These are phyloP conservation scores for Trichaptum fuscoviolaceum DNA, from an alignment of 768 basidiomycete species.

Conservation along the genomic window DNA sequence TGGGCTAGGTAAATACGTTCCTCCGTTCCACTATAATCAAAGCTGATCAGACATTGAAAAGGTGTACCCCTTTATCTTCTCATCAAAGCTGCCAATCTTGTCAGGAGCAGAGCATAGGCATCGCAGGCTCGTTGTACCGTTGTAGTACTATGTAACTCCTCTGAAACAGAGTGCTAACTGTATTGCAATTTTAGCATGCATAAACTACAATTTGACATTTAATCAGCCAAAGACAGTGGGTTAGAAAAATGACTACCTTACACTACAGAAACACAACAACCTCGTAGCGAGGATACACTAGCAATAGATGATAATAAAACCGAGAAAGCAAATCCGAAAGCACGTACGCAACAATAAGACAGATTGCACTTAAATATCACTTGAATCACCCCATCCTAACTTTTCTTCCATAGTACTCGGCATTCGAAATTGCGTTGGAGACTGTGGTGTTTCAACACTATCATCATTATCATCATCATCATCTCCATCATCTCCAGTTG, in stretches of 20 bases:
- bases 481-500: neutral
- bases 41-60: neutral
- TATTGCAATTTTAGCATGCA: neutral
- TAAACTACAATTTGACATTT: neutral
- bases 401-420: neutral
- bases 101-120: neutral
- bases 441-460: neutral
- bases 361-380: neutral
- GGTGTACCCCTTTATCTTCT: neutral
- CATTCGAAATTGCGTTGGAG: neutral
- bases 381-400: conserved; percentile 2
- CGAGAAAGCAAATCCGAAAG: neutral
- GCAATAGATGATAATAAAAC: neutral
- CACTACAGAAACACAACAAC: neutral
- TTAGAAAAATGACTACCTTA: neutral
- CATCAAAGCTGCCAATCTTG: neutral
- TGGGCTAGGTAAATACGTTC: neutral
- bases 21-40: neutral
- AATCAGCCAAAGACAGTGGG: neutral
- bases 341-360: neutral
- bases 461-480: neutral
- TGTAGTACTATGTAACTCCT: neutral
- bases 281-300: neutral
- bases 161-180: neutral
- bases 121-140: neutral